Evolutionary conservation across 306 rosid species (phyloP).

Genomic region (Gynostemma pentaphyllum): DNA sequence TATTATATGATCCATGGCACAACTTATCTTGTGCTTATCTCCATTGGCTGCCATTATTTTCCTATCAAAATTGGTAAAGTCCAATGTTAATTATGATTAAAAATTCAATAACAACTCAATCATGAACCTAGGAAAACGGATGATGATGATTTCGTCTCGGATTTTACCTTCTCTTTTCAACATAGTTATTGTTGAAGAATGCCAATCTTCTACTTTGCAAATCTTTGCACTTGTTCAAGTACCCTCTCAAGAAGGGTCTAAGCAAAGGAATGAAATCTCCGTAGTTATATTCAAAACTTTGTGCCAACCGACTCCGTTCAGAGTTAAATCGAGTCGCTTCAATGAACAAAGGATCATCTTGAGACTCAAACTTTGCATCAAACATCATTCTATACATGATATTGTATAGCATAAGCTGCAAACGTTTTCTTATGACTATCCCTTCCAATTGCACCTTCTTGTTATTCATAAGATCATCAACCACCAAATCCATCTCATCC

Average conservation of each 20-base stretch:
- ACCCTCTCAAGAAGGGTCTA: slow-evolving; percentile 56
- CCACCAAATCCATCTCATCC: slow-evolving; percentile 63
- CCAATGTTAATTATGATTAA: not conserved
- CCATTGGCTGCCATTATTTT: slow-evolving; percentile 55
- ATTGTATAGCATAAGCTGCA: slow-evolving; percentile 64
- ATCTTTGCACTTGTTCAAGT: slow-evolving; percentile 67
- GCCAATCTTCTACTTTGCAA: slow-evolving; percentile 51
- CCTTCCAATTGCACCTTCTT: slow-evolving; percentile 37
- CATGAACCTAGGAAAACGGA: too few relatives aligned
- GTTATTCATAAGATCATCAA: slow-evolving; percentile 28
- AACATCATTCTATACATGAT: slow-evolving; percentile 86
- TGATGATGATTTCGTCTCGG: too few relatives aligned
- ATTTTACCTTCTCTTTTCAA: slow-evolving; percentile 49
- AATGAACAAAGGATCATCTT: slow-evolving; percentile 67
- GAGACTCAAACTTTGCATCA: slow-evolving; percentile 65
- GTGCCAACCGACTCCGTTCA: slow-evolving; percentile 69
- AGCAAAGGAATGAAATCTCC: slow-evolving; percentile 52
- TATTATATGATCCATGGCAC: slow-evolving; percentile 80
- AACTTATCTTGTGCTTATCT: slow-evolving; percentile 46
- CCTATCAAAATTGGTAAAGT: slow-evolving; percentile 9
- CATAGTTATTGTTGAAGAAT: slow-evolving; percentile 49
- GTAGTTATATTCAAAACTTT: slow-evolving; percentile 42
- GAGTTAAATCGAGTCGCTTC: slow-evolving; percentile 56
- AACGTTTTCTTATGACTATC: slow-evolving; percentile 48
- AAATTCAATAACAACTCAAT: not conserved